These are phyloP conservation scores for Plectosphaerella sp. DNA, from an alignment of 2,329 filamentous ascomycete species.

Conservation along the genomic window DNA sequence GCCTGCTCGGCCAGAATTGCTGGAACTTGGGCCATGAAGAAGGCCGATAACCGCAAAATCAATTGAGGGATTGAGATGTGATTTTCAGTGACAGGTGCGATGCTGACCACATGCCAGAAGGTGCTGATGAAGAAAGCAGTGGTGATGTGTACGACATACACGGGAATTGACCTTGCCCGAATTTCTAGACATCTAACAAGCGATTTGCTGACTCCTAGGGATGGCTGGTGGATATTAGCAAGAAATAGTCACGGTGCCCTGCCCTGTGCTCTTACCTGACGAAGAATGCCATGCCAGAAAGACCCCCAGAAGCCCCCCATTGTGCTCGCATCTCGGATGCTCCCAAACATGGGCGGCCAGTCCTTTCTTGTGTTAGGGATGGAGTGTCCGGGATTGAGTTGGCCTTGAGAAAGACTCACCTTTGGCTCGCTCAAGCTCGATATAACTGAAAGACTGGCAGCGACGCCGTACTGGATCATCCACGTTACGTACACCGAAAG, in stretches of 20 bases:
- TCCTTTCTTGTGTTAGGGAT: background rate
- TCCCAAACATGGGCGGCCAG: conserved; percentile 1
- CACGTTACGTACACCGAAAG: background rate
- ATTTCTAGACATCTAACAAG: background rate
- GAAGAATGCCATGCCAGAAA: conserved; percentile 1
- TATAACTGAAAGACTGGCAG: background rate
- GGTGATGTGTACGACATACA: background rate
- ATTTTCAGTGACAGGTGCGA: background rate
- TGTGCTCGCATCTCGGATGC: background rate
- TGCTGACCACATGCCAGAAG: background rate
- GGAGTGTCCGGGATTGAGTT: too few relatives aligned
- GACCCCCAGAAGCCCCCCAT: background rate
- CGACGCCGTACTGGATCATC: background rate
- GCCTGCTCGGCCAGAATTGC: background rate
- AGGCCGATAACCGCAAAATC: background rate
- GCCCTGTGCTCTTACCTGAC: background rate
- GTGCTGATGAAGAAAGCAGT: background rate
- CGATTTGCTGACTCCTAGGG: background rate
- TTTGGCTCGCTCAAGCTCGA: background rate
- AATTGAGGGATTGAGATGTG: background rate
- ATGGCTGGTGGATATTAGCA: background rate
- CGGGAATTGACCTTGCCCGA: background rate
- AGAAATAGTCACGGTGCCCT: background rate
- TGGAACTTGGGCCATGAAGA: background rate
- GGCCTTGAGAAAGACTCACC: background rate